A percentile compares a stretch with the other conserved stretches of the same genome.
phyloP scores from a whole-genome alignment of 139 green algal genomes.

The Auxenochlorella pyrenoidosa region DNA sequence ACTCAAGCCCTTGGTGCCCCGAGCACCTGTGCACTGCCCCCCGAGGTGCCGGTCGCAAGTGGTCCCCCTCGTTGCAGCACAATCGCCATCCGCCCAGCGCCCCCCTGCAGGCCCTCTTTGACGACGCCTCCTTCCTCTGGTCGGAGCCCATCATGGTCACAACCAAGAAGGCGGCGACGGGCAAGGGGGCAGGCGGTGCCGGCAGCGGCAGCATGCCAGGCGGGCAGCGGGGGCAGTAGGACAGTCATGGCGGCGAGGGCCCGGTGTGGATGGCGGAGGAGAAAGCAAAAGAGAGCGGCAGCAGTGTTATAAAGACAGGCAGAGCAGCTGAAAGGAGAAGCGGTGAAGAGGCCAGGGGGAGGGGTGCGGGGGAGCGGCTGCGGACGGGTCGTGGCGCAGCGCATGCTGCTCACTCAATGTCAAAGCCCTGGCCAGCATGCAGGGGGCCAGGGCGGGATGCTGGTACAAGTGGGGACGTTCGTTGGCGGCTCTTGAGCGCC shows the following conservation, averaged over 20 bases:
- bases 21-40: too few species aligned
- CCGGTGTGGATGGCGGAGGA: too few species aligned
- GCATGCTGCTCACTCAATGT: not conserved
- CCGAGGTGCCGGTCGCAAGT: too few species aligned
- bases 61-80: too few species aligned
- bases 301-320: too few species aligned
- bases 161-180: slow-evolving; percentile 4
- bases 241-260: not conserved
- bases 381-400: not conserved
- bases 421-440: not conserved
- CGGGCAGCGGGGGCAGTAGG: not conserved
- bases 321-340: not conserved
- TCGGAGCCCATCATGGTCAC: slow-evolving; percentile 60
- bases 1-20: too few species aligned
- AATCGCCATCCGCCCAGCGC: too few species aligned
- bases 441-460: not conserved
- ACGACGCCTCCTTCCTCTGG: slow-evolving; percentile 86
- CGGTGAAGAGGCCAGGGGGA: not conserved
- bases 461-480: not conserved
- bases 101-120: slow-evolving; percentile 54
- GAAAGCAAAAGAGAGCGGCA: too few species aligned
- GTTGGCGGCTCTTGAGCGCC: not conserved
- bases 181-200: too few species aligned
- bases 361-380: not conserved
- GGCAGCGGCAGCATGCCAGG: not conserved